A percentile compares a stretch with the other conserved stretches of the same genome.
phyloP scores from a whole-genome alignment of 768 basidiomycete genomes.

The Rhodosporidiobolus sp. region DNA sequence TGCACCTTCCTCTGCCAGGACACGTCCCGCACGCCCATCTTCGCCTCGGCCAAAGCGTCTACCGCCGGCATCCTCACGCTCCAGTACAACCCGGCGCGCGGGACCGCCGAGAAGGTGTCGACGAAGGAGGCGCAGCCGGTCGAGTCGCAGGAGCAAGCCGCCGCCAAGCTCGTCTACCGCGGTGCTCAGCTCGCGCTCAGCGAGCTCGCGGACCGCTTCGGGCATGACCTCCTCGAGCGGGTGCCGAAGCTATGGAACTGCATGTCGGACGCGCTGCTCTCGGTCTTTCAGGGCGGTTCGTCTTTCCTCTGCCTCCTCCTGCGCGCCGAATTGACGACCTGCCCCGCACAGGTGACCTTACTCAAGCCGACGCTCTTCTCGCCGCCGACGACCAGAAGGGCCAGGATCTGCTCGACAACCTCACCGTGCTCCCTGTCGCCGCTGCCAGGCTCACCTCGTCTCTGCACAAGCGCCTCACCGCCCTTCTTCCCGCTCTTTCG shows the following conservation, averaged over 20 bases:
- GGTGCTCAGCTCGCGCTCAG: constrained; percentile 82
- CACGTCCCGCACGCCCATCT: constrained; percentile 80
- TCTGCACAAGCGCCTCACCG: constrained; percentile 65
- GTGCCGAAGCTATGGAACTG: constrained; percentile 96
- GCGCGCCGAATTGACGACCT: neutral
- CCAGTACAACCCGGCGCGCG: constrained; percentile 34
- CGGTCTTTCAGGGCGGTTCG: constrained; percentile 64
- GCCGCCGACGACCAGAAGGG: constrained; percentile 63
- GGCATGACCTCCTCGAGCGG: constrained; percentile 63
- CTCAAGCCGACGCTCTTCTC: constrained; percentile 62
- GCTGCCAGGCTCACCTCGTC: constrained; percentile 68
- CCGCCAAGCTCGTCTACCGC: constrained; percentile 70
- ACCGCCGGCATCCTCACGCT: constrained; percentile 75
- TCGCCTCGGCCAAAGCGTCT: constrained; percentile 55
- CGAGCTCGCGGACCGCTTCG: constrained; percentile 73
- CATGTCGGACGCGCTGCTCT: constrained; percentile 73
- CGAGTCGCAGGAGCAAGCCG: constrained; percentile 60
- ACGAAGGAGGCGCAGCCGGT: constrained; percentile 46
- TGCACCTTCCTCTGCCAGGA: constrained; percentile 96
- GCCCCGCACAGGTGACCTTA: neutral
- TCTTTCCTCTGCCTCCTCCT: too few relatives aligned
- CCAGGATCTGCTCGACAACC: constrained; percentile 86
- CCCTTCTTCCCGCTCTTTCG: constrained; percentile 72
- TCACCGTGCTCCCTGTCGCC: constrained; percentile 82
- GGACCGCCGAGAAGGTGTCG: constrained; percentile 43